Conservation (phyloP, 257 asterid genomes). For the Scutellaria barbata region DNA sequence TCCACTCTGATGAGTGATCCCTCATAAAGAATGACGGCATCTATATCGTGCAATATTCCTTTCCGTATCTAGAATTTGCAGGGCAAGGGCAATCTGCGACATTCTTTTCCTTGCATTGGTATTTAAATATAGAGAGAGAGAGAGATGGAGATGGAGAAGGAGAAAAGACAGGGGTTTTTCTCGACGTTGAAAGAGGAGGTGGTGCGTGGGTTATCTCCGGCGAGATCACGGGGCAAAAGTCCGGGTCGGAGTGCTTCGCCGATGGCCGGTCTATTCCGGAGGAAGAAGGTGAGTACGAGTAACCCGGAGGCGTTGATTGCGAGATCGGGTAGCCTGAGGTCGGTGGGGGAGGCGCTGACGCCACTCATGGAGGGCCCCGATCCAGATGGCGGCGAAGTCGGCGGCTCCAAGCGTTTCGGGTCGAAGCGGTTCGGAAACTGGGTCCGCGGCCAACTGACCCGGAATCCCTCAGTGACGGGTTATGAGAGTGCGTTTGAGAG, state of each 20-base stretch:
- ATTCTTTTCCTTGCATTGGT: background rate
- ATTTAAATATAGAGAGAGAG: background rate
- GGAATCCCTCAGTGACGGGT: slow-evolving; percentile 54
- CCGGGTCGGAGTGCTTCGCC: slow-evolving; percentile 66
- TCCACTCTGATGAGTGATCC: background rate
- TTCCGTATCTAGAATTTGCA: slow-evolving; percentile 8
- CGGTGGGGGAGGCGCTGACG: slow-evolving; percentile 53
- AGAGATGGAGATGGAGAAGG: slow-evolving; percentile 68
- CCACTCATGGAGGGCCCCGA: slow-evolving; percentile 86
- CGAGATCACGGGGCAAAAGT: slow-evolving; percentile 62
- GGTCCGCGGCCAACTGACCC: slow-evolving; percentile 61
- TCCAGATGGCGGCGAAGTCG: slow-evolving; percentile 58
- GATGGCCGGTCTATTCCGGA: slow-evolving; percentile 57
- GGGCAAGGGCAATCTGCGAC: background rate
- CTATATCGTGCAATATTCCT: slow-evolving; percentile 9
- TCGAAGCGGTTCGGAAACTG: slow-evolving; percentile 58
- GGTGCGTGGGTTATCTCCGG: slow-evolving; percentile 76
- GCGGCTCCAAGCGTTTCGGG: slow-evolving; percentile 59
- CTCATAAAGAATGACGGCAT: slow-evolving; percentile 29
- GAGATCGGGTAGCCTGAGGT: slow-evolving; percentile 70
- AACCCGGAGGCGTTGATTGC: slow-evolving; percentile 43
- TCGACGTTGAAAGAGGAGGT: slow-evolving; percentile 78
- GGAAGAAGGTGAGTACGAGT: slow-evolving; percentile 49
- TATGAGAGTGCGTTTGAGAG: slow-evolving; percentile 37
- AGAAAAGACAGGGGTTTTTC: slow-evolving; percentile 81